Percentiles rank a stretch among this genome's conserved stretches.
These are phyloP conservation scores for Colletotrichum sp. DNA, from an alignment of 2,329 filamentous ascomycete species.

Conservation along the genomic window DNA sequence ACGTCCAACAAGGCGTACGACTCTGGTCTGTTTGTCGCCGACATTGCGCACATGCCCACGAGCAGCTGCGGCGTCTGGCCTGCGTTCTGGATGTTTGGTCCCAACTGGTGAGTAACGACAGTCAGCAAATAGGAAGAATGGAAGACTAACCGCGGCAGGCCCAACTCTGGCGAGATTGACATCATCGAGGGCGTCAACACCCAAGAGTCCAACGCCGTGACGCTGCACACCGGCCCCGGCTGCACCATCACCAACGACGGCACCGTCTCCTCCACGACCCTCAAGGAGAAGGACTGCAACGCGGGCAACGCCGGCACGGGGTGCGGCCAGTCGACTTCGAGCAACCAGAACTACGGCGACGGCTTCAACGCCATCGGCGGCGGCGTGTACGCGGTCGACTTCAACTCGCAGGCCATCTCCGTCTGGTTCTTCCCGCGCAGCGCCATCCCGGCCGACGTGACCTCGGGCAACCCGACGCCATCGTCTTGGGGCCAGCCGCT, in stretches of 20 bases:
- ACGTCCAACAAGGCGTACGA: constrained; percentile 70
- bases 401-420: constrained; percentile 74
- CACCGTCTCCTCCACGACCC: constrained; percentile 47
- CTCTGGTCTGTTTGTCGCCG: constrained; percentile 73
- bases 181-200: constrained; percentile 80
- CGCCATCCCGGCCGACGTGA: constrained; percentile 68
- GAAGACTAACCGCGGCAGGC: constrained; percentile 32
- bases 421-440: constrained; percentile 83
- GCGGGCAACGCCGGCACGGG: constrained; percentile 57
- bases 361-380: constrained; percentile 75
- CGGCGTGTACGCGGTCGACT: constrained; percentile 78
- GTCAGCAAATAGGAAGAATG: background rate
- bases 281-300: constrained; percentile 62
- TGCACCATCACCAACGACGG: constrained; percentile 62
- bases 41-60: constrained; percentile 79
- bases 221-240: constrained; percentile 68
- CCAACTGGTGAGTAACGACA: constrained; percentile 57
- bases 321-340: constrained; percentile 60
- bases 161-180: constrained; percentile 75
- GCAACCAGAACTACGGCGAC: constrained; percentile 64
- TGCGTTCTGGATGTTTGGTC: constrained; percentile 72
- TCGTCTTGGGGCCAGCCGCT: constrained; percentile 70
- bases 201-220: constrained; percentile 63
- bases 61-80: constrained; percentile 78
- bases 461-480: constrained; percentile 65